These are phyloP conservation scores for Tetrahymena borealis DNA, from an alignment of 73 alveolate genomes.

Conservation along the genomic window DNA sequence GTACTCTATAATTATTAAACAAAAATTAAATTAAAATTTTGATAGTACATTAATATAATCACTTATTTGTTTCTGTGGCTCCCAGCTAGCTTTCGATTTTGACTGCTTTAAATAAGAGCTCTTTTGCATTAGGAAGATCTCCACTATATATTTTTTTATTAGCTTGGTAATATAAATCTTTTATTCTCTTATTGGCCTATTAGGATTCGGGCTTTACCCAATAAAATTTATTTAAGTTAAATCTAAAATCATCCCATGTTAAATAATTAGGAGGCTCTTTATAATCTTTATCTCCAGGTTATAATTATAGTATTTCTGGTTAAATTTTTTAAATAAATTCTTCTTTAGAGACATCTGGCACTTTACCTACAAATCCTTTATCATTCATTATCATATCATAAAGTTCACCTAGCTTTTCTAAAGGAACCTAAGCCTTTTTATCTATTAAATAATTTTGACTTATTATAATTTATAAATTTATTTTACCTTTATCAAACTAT, in stretches of 20 bases:
- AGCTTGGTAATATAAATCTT: slow-evolving; percentile 56
- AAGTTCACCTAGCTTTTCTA: slow-evolving; percentile 67
- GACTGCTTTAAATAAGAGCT: slow-evolving; percentile 57
- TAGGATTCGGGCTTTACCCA: slow-evolving; percentile 60
- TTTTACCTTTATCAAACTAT: slow-evolving; percentile 62
- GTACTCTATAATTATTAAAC: not conserved
- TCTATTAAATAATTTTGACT: not conserved
- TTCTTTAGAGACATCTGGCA: slow-evolving; percentile 55
- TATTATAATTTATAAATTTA: slow-evolving; percentile 6
- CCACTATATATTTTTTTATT: slow-evolving; percentile 67
- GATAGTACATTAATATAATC: not conserved
- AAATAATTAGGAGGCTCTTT: slow-evolving; percentile 4
- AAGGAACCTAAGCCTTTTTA: slow-evolving; percentile 70
- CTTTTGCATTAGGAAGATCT: slow-evolving; percentile 63
- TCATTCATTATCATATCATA: slow-evolving; percentile 48
- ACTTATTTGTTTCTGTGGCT: slow-evolving; percentile 28
- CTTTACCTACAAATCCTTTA: slow-evolving; percentile 72
- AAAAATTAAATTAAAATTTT: not conserved
- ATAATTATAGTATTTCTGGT: slow-evolving; percentile 58
- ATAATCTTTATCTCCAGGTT: slow-evolving; percentile 33
- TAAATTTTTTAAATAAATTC: slow-evolving; percentile 43
- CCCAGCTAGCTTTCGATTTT: slow-evolving; percentile 53
- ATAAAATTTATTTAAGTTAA: slow-evolving; percentile 47
- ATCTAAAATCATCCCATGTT: slow-evolving; percentile 64
- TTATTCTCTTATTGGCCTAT: slow-evolving; percentile 41